A percentile compares a stretch with the other conserved stretches of the same genome.
phyloP scores from a whole-genome alignment of 2,329 filamentous ascomycete species.

The Cercospora canescens region DNA sequence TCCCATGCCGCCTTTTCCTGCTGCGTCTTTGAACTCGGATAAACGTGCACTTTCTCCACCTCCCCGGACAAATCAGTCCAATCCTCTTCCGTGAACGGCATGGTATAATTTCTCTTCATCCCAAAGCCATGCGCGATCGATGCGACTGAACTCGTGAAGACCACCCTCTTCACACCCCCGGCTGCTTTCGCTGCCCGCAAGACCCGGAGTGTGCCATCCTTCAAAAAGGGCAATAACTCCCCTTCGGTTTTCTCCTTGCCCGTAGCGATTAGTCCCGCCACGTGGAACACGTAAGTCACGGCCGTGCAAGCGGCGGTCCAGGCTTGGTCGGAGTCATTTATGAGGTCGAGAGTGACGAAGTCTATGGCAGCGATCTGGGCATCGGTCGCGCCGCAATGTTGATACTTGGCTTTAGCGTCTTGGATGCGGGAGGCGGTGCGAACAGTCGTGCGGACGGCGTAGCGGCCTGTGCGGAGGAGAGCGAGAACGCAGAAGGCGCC shows the following conservation, averaged over 20 bases:
- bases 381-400: slow-evolving; percentile 15
- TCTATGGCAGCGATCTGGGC: slow-evolving; percentile 16
- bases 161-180: slow-evolving; percentile 8
- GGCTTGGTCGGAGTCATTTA: slow-evolving; percentile 11
- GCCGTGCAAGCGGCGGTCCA: slow-evolving; percentile 19
- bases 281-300: slow-evolving; percentile 16
- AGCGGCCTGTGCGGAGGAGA: slow-evolving; percentile 15
- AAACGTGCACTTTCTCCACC: slow-evolving; percentile 23
- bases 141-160: slow-evolving; percentile 22
- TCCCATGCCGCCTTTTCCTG: slow-evolving; percentile 22
- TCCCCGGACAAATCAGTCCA: slow-evolving; percentile 22
- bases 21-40: slow-evolving; percentile 20
- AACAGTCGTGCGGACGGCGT: slow-evolving; percentile 17
- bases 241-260: slow-evolving; percentile 21
- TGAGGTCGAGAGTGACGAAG: slow-evolving; percentile 16
- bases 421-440: slow-evolving; percentile 14
- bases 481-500: slow-evolving; percentile 15
- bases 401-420: slow-evolving; percentile 14
- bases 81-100: slow-evolving; percentile 21
- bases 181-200: slow-evolving; percentile 14
- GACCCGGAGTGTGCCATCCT: slow-evolving; percentile 16
- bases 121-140: slow-evolving; percentile 21
- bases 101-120: slow-evolving; percentile 7
- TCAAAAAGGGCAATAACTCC: slow-evolving; percentile 15
- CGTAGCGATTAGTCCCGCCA: slow-evolving; percentile 20